These are phyloP conservation scores for Nematocida displodere DNA, from an alignment of 371 early-diverging fungal genomes.

Conservation along the genomic window DNA sequence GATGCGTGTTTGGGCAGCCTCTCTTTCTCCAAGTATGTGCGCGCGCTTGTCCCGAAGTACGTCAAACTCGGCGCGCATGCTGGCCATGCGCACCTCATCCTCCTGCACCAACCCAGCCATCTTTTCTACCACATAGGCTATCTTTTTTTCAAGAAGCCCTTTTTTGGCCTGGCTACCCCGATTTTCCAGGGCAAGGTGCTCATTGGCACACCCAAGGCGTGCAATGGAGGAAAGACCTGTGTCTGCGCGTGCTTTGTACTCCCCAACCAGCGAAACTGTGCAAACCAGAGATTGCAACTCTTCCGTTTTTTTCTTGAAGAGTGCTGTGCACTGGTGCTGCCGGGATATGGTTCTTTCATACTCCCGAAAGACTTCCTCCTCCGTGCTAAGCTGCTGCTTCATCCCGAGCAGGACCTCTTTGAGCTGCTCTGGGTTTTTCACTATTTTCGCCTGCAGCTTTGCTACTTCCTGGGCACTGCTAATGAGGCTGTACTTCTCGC, in stretches of 20 bases:
- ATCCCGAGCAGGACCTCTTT: slow-evolving; percentile 40
- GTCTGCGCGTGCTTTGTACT: slow-evolving; percentile 1
- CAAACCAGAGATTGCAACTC: slow-evolving; percentile 28
- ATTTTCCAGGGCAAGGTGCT: slow-evolving; percentile 15
- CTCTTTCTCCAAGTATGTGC: slow-evolving; percentile 28
- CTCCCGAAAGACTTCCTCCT: slow-evolving; percentile 31
- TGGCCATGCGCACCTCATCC: not conserved
- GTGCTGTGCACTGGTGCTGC: not conserved
- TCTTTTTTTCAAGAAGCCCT: slow-evolving; percentile 26
- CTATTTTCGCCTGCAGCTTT: slow-evolving; percentile 40
- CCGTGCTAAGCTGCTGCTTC: slow-evolving; percentile 25
- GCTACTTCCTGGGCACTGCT: slow-evolving; percentile 20
- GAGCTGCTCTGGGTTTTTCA: slow-evolving; percentile 46
- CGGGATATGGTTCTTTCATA: slow-evolving; percentile 27
- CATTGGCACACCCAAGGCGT: not conserved
- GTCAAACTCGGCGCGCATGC: slow-evolving; percentile 29
- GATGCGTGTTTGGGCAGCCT: slow-evolving; percentile 7
- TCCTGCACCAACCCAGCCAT: slow-evolving; percentile 19
- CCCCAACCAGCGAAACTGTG: slow-evolving; percentile 11
- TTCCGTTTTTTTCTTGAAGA: slow-evolving; percentile 22
- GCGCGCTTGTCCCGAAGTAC: slow-evolving; percentile 35
- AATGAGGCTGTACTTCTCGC: slow-evolving; percentile 34
- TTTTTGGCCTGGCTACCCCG: slow-evolving; percentile 23
- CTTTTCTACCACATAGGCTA: slow-evolving; percentile 33
- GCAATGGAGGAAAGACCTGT: not conserved